phyloP scores from a whole-genome alignment of 2,329 filamentous ascomycete species.

The Alternaria triticimaculans region DNA sequence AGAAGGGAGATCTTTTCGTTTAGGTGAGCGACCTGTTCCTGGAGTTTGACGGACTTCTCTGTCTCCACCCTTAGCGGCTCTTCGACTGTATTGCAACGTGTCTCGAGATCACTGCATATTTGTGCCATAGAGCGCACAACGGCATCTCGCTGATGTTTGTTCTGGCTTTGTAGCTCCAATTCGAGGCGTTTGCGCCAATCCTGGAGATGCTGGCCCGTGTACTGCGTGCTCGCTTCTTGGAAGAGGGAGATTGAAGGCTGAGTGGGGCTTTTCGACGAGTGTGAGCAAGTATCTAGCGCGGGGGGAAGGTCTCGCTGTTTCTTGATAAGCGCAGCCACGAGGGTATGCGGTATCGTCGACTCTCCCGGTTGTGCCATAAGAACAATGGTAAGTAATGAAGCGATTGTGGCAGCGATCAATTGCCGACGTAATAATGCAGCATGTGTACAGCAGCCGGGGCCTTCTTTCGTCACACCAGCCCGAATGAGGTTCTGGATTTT shows the following conservation, averaged over 20 bases:
- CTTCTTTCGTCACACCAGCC: background rate
- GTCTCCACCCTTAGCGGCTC: constrained; percentile 58
- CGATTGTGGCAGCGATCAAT: constrained; percentile 31
- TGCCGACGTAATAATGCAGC: constrained; percentile 17
- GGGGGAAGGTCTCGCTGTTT: constrained; percentile 34
- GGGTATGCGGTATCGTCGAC: constrained; percentile 17
- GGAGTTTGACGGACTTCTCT: constrained; percentile 42
- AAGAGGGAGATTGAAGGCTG: constrained; percentile 39
- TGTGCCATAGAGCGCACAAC: constrained; percentile 59
- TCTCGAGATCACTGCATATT: constrained; percentile 63
- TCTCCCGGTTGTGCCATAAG: constrained; percentile 26
- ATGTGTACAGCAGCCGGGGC: constrained; percentile 21
- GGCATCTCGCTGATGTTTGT: constrained; percentile 52
- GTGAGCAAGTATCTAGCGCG: constrained; percentile 21
- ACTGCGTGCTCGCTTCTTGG: constrained; percentile 50
- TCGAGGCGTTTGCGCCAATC: constrained; percentile 60
- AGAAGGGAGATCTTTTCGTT: constrained; percentile 45
- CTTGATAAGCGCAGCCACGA: constrained; percentile 32
- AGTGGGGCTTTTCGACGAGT: constrained; percentile 7
- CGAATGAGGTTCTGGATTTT: constrained; percentile 28
- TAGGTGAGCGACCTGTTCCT: constrained; percentile 41
- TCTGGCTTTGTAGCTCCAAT: constrained; percentile 50
- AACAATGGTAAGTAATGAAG: constrained; percentile 36
- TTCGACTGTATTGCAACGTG: constrained; percentile 62
- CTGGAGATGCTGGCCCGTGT: constrained; percentile 36